Percentiles rank a stretch among this genome's conserved stretches.
phyloP scores from a whole-genome alignment of 225 moss, liverwort and hornwort species.

The Polytrichum formosum region DNA sequence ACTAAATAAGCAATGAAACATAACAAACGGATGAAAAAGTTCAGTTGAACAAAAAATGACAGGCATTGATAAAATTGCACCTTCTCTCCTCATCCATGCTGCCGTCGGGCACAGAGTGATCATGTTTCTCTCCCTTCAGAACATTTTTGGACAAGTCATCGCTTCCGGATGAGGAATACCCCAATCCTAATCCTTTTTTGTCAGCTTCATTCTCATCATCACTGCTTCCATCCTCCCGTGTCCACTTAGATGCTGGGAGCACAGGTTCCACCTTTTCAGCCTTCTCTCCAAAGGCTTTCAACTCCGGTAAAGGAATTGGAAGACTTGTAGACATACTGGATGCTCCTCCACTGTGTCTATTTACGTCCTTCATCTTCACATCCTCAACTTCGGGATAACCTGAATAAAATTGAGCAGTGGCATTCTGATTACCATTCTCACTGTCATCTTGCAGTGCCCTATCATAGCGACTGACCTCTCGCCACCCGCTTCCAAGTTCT shows the following conservation, averaged over 20 bases:
- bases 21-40: neutral
- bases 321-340: conserved; percentile 42
- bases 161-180: conserved; percentile 90
- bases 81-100: conserved; percentile 96
- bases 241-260: conserved; percentile 96
- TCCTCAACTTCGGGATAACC: conserved; percentile 64
- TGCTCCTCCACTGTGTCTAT: conserved; percentile 27
- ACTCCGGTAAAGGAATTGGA: conserved; percentile 62
- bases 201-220: conserved; percentile 77
- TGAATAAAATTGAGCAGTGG: conserved; percentile 48
- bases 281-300: conserved; percentile 66
- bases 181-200: conserved; percentile 78
- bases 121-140: conserved; percentile 71
- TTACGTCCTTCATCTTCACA: conserved; percentile 30
- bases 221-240: conserved; percentile 86
- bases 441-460: conserved; percentile 37
- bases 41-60: neutral
- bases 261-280: conserved; percentile 70
- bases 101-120: conserved; percentile 67
- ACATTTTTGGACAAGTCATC: conserved; percentile 65
- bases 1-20: no score
- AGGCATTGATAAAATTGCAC: conserved; percentile 25
- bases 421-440: conserved; percentile 53
- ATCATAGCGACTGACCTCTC: conserved; percentile 81
- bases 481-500: conserved; percentile 92